Conservation (phyloP, 148 eudicot genomes). For the Rhododendron ovatum region DNA sequence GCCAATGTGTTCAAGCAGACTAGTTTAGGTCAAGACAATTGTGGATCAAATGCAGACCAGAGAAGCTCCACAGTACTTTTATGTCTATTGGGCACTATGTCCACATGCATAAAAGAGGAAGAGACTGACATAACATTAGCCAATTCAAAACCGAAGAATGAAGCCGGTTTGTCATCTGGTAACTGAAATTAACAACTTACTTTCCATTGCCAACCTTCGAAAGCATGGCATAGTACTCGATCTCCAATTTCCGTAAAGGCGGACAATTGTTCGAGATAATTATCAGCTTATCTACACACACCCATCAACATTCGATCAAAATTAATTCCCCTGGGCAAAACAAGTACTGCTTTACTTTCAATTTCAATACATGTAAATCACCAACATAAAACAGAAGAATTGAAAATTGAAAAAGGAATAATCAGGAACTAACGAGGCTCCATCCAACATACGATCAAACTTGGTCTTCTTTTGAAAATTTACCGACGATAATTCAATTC, state of each 20-base stretch:
- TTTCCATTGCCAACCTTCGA: constrained; percentile 77
- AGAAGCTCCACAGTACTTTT: neutral
- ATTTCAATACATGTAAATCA: neutral
- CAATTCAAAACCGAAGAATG: neutral
- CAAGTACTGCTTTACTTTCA: neutral
- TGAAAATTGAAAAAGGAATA: neutral
- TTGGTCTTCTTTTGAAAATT: neutral
- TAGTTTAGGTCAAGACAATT: neutral
- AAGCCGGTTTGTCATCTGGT: neutral
- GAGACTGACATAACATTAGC: neutral
- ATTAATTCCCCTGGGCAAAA: neutral
- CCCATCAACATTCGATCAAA: neutral
- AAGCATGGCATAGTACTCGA: constrained; percentile 89
- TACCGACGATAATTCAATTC: neutral
- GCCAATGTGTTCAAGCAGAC: neutral
- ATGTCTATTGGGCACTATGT: neutral
- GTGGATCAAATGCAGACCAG: neutral
- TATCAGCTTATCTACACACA: constrained; percentile 56
- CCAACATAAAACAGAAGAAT: neutral
- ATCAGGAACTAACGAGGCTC: neutral
- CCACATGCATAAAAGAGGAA: neutral
- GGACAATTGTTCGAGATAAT: constrained; percentile 84
- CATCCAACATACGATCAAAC: constrained; percentile 18
- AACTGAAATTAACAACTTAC: constrained; percentile 34
- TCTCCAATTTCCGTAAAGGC: constrained; percentile 77